phyloP scores from a whole-genome alignment of 208 protist species.

The Porcisia deanei region DNA sequence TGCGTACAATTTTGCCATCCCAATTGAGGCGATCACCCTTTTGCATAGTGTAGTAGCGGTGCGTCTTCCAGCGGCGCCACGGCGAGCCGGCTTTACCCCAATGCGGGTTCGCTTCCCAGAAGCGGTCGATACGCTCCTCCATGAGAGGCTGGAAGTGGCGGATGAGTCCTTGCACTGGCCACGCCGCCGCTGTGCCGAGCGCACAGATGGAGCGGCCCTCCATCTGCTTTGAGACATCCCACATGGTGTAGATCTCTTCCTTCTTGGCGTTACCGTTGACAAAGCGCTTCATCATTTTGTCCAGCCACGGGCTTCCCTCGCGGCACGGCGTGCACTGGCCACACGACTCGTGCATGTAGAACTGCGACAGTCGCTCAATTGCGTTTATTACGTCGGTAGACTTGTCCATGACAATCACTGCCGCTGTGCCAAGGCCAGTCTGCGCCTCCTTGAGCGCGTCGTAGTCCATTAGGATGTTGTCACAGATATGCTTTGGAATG shows the following conservation, averaged over 20 bases:
- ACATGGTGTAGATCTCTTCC: constrained; percentile 98
- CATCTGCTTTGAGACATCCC: constrained; percentile 97
- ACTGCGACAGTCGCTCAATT: constrained; percentile 96
- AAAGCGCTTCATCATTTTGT: constrained; percentile 98
- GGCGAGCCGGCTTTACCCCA: constrained; percentile 83
- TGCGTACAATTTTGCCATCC: constrained; percentile 89
- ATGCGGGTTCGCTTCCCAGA: constrained; percentile 88
- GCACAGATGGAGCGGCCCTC: constrained; percentile 99
- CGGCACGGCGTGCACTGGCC: constrained; percentile 99
- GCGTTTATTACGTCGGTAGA: constrained; percentile 96
- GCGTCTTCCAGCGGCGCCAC: constrained; percentile 86
- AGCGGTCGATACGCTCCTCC: constrained; percentile 94
- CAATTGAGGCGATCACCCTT: constrained; percentile 88
- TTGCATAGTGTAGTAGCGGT: constrained; percentile 91
- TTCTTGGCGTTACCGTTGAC: constrained; percentile 96
- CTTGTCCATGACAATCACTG: constrained; percentile 99
- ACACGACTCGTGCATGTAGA: constrained; percentile 98
- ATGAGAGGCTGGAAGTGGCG: constrained; percentile 96
- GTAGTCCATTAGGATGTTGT: constrained; percentile 98
- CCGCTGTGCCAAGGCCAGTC: constrained; percentile 98
- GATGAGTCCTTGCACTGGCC: constrained; percentile 98
- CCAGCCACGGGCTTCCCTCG: constrained; percentile 96
- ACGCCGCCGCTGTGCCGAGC: constrained; percentile 98
- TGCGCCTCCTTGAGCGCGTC: constrained; percentile 94
- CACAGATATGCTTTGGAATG: constrained; percentile 95